Evolutionary conservation across 768 basidiomycete genomes (phyloP).

Genomic region (Tephrocybe sp.): DNA sequence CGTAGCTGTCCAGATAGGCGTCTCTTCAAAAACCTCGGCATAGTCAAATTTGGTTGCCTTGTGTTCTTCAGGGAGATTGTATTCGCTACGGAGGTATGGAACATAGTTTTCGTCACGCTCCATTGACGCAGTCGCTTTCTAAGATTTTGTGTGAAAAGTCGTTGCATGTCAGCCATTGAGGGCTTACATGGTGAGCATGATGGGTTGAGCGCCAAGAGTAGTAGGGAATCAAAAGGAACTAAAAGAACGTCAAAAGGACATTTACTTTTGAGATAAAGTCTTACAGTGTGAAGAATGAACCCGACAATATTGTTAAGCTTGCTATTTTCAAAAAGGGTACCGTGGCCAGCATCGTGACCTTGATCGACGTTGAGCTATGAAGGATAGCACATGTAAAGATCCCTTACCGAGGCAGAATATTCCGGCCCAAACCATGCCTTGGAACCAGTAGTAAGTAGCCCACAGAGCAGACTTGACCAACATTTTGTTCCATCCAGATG

Average conservation of each 20-base stretch:
- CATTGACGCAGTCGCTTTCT: constrained; percentile 69
- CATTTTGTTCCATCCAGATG: constrained; percentile 26
- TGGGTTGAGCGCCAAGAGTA: constrained; percentile 69
- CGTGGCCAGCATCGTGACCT: constrained; percentile 48
- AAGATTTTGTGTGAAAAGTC: not conserved
- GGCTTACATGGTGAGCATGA: constrained; percentile 61
- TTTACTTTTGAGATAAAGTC: constrained; percentile 9
- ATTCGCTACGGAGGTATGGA: constrained; percentile 42
- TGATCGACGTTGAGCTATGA: not conserved
- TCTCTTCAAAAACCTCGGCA: constrained; percentile 49
- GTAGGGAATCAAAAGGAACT: constrained; percentile 54
- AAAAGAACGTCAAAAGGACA: constrained; percentile 17
- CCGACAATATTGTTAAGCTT: constrained; percentile 43
- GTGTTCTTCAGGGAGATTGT: constrained; percentile 35
- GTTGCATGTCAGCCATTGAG: not conserved
- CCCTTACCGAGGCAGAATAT: constrained; percentile 49
- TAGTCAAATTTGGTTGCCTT: constrained; percentile 40
- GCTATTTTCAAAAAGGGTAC: constrained; percentile 34
- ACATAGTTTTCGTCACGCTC: constrained; percentile 78
- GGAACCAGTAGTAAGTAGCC: constrained; percentile 48
- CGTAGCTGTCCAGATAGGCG: constrained; percentile 40
- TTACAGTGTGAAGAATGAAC: constrained; percentile 43
- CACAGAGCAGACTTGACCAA: constrained; percentile 35
- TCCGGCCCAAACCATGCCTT: constrained; percentile 48
- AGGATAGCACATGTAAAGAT: not conserved